Percentiles rank a stretch among this genome's conserved stretches.
Conservation (phyloP, 805 yeast species). For the Monosporozyma servazzii region DNA sequence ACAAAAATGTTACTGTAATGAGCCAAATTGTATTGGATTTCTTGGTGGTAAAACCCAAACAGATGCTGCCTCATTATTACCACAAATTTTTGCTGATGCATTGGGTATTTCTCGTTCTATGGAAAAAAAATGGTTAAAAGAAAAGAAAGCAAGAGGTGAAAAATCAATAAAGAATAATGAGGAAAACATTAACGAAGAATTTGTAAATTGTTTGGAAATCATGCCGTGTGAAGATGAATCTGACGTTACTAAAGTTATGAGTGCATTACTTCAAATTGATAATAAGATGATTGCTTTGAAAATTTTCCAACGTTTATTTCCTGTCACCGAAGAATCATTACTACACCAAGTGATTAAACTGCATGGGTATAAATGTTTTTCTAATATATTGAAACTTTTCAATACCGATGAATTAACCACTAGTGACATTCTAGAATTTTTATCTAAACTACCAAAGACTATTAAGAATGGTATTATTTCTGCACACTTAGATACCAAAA, state of each 20-base stretch:
- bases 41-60: constrained; percentile 97
- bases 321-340: constrained; percentile 35
- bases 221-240: constrained; percentile 36
- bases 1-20: constrained; percentile 92
- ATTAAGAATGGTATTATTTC: constrained; percentile 70
- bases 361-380: constrained; percentile 80
- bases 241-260: constrained; percentile 72
- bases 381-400: constrained; percentile 43
- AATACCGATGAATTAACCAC: constrained; percentile 32
- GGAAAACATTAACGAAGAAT: constrained; percentile 52
- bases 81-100: constrained; percentile 78
- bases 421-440: constrained; percentile 43
- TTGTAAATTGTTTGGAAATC: constrained; percentile 51
- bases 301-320: constrained; percentile 54
- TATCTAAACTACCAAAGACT: constrained; percentile 57
- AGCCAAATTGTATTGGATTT: constrained; percentile 81
- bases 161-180: constrained; percentile 38
- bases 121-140: constrained; percentile 64
- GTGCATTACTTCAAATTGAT: constrained; percentile 69
- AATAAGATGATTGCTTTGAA: constrained; percentile 55
- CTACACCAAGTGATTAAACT: constrained; percentile 56
- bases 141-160: constrained; percentile 41
- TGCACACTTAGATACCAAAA: constrained; percentile 60
- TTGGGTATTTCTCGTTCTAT: constrained; percentile 61
- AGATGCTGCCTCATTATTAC: constrained; percentile 74